Evolutionary conservation across 2,329 filamentous ascomycete genomes (phyloP).

Genomic region (Tolypocladium pustulatum): DNA sequence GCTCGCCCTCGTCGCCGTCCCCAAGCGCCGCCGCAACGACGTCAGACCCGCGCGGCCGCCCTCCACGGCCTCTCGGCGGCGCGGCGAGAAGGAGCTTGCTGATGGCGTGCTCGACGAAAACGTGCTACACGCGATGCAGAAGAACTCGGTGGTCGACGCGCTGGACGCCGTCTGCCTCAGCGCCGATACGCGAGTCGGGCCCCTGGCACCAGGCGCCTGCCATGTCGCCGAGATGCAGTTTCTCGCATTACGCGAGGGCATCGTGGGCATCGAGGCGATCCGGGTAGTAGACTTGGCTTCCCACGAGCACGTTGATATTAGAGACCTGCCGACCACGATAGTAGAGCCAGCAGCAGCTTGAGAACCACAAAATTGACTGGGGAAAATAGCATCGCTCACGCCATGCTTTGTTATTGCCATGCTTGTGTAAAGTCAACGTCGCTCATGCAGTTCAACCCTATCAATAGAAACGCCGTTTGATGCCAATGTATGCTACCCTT

Average conservation of each 20-base stretch:
- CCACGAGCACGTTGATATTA: slow-evolving; percentile 68
- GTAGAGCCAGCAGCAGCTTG: slow-evolving; percentile 27
- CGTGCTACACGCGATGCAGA: slow-evolving; percentile 60
- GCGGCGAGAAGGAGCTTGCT: slow-evolving; percentile 35
- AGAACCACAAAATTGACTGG: neutral
- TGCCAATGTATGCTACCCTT: neutral
- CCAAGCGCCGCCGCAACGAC: slow-evolving; percentile 51
- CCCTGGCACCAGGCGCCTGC: slow-evolving; percentile 60
- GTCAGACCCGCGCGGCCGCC: slow-evolving; percentile 40
- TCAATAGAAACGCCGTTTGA: neutral
- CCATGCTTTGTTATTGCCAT: neutral
- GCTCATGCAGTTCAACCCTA: neutral
- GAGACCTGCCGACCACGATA: slow-evolving; percentile 61
- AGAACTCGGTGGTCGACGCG: slow-evolving; percentile 49
- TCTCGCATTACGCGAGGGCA: slow-evolving; percentile 54
- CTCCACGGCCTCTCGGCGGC: slow-evolving; percentile 31
- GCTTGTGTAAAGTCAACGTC: neutral
- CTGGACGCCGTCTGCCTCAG: slow-evolving; percentile 66
- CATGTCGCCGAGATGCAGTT: slow-evolving; percentile 66
- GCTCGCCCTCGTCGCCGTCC: slow-evolving; percentile 58
- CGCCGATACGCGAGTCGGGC: slow-evolving; percentile 63
- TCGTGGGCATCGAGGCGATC: slow-evolving; percentile 61
- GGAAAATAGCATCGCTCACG: neutral
- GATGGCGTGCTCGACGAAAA: slow-evolving; percentile 64
- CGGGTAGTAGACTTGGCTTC: slow-evolving; percentile 63